Percentiles rank a stretch among this genome's conserved stretches.
Evolutionary conservation across 208 protist genomes (phyloP).

Genomic region (Acanthamoeba comandoni): DNA sequence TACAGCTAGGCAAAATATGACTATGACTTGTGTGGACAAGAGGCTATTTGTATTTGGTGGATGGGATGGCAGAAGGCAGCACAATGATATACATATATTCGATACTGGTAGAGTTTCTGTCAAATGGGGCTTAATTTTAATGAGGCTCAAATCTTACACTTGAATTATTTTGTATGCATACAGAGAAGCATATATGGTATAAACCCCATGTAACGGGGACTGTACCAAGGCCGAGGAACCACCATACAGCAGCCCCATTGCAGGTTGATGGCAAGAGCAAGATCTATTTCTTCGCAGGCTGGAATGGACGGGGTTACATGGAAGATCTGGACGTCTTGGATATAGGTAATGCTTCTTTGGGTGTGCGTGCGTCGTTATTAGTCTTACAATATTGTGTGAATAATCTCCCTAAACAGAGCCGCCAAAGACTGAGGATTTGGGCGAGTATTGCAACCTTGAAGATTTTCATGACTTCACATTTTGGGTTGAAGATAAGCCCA

Average conservation of each 20-base stretch:
- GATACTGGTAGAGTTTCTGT: constrained; percentile 48
- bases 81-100: constrained; percentile 71
- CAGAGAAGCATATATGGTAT: constrained; percentile 35
- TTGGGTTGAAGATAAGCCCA: constrained; percentile 57
- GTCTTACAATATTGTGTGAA: too few relatives aligned
- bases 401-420: constrained; percentile 8
- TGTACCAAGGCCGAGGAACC: constrained; percentile 65
- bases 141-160: background rate
- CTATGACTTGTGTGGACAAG: constrained; percentile 63
- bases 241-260: constrained; percentile 49
- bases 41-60: constrained; percentile 71
- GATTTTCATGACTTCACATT: constrained; percentile 55
- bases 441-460: constrained; percentile 14
- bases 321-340: constrained; percentile 68
- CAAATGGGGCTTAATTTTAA: background rate
- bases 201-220: constrained; percentile 67
- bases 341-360: constrained; percentile 32
- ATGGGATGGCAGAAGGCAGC: constrained; percentile 59
- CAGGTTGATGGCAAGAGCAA: constrained; percentile 12
- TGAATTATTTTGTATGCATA: background rate
- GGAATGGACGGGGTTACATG: constrained; percentile 70
- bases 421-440: background rate
- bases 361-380: too few relatives aligned
- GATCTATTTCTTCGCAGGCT: constrained; percentile 69
- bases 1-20: constrained; percentile 56